These are phyloP conservation scores for Waltergamsia citrina DNA, from an alignment of 2,329 filamentous ascomycete genomes.

Conservation along the genomic window DNA sequence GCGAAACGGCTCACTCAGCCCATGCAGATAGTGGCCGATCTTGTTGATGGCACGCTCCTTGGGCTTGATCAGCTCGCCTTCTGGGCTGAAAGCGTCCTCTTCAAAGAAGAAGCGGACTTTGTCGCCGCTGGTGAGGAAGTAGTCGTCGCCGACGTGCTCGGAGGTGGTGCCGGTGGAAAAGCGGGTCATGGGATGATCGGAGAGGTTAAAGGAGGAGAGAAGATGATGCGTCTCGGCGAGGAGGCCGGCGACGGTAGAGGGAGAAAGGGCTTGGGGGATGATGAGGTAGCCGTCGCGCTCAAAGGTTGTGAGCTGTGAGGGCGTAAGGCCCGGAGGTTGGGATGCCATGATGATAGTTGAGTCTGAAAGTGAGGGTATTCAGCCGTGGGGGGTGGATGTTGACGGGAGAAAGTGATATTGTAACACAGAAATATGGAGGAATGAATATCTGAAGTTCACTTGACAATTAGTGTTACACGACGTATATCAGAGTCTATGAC, in stretches of 20 bases:
- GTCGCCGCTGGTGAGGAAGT: conserved; percentile 85
- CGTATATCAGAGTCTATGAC: no score
- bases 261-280: conserved; percentile 65
- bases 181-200: conserved; percentile 81
- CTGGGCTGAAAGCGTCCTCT: conserved; percentile 71
- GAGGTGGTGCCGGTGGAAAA: conserved; percentile 86
- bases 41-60: conserved; percentile 85
- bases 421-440: no score
- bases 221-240: conserved; percentile 66
- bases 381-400: no score
- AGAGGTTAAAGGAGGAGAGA: conserved; percentile 67
- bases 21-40: conserved; percentile 72
- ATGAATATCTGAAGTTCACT: no score
- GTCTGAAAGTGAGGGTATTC: no score
- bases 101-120: conserved; percentile 97
- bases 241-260: conserved; percentile 55
- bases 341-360: conserved; percentile 8
- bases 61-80: conserved; percentile 61
- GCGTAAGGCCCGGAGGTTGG: conserved; percentile 47
- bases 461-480: no score
- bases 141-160: conserved; percentile 84
- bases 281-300: conserved; percentile 82
- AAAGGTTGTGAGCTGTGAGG: conserved; percentile 64
- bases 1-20: conserved; percentile 57
- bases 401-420: no score